Conservation (phyloP, 2,329 filamentous ascomycete genomes). For the Alternaria consortialis region DNA sequence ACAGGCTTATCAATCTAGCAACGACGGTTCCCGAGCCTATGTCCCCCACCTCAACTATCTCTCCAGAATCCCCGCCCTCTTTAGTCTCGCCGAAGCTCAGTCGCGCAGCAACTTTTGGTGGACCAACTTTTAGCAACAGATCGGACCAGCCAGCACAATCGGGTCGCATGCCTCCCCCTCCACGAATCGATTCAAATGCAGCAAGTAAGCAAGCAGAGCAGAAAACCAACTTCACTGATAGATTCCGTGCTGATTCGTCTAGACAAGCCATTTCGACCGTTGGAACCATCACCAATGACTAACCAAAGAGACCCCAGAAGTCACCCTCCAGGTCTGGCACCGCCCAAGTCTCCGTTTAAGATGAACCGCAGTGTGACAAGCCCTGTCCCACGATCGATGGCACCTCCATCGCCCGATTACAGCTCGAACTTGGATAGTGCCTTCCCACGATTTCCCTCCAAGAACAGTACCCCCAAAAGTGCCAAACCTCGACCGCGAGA, state of each 20-base stretch:
- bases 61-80: constrained; percentile 15
- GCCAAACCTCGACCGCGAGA: constrained; percentile 33
- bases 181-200: constrained; percentile 65
- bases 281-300: constrained; percentile 41
- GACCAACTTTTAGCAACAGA: constrained; percentile 39
- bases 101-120: constrained; percentile 45
- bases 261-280: constrained; percentile 49
- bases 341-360: constrained; percentile 37
- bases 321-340: constrained; percentile 34
- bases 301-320: constrained; percentile 38
- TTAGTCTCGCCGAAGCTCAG: constrained; percentile 36
- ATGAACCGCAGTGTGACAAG: constrained; percentile 50
- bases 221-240: not conserved
- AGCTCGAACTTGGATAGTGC: constrained; percentile 58
- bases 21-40: constrained; percentile 21
- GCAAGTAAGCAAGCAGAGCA: constrained; percentile 62
- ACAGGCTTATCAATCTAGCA: constrained; percentile 23
- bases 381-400: constrained; percentile 44
- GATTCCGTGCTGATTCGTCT: constrained; percentile 23
- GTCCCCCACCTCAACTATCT: constrained; percentile 18
- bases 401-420: constrained; percentile 45
- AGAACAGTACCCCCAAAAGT: constrained; percentile 37
- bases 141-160: constrained; percentile 48
- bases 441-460: constrained; percentile 63
- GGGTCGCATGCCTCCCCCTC: constrained; percentile 59